Percentiles rank a stretch among this genome's conserved stretches.
These are phyloP conservation scores for Penicillium freii DNA, from an alignment of 2,329 filamentous ascomycete genomes.

Conservation along the genomic window DNA sequence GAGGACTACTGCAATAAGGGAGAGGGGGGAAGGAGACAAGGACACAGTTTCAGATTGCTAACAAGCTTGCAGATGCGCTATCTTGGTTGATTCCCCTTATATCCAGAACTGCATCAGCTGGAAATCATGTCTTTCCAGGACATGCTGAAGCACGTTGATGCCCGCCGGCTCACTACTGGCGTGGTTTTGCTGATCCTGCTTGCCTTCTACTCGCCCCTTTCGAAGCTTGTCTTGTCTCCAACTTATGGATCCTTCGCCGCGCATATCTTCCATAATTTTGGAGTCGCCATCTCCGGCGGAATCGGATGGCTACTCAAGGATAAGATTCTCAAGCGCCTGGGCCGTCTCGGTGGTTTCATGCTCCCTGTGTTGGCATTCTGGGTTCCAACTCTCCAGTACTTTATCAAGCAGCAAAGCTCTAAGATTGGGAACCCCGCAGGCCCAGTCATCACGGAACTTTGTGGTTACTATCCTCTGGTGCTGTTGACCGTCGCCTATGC, in stretches of 20 bases:
- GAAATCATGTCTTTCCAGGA: slow-evolving; percentile 30
- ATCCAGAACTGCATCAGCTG: slow-evolving; percentile 10
- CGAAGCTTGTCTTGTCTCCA: slow-evolving; percentile 72
- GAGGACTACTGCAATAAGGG: neutral
- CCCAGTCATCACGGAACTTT: slow-evolving; percentile 69
- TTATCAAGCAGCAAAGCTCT: slow-evolving; percentile 66
- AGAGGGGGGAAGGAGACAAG: neutral
- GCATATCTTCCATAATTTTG: slow-evolving; percentile 66
- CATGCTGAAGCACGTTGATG: slow-evolving; percentile 27
- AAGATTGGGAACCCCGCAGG: slow-evolving; percentile 67
- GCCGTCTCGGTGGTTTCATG: slow-evolving; percentile 49
- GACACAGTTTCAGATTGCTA: slow-evolving; percentile 10
- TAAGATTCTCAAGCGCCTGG: slow-evolving; percentile 49
- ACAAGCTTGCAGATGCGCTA: slow-evolving; percentile 7
- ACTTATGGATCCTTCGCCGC: slow-evolving; percentile 85
- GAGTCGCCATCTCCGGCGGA: slow-evolving; percentile 65
- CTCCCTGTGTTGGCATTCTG: slow-evolving; percentile 73
- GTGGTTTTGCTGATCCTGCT: slow-evolving; percentile 39
- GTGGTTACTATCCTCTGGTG: slow-evolving; percentile 70
- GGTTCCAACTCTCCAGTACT: slow-evolving; percentile 70
- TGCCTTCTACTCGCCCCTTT: slow-evolving; percentile 43
- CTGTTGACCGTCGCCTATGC: slow-evolving; percentile 63
- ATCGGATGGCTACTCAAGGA: slow-evolving; percentile 70
- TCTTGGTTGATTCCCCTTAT: slow-evolving; percentile 7
- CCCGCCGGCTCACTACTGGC: slow-evolving; percentile 27